Base-by-base conservation (phyloP, 2,329 filamentous ascomycete species). In the Keithomyces neogunnii region DNA sequence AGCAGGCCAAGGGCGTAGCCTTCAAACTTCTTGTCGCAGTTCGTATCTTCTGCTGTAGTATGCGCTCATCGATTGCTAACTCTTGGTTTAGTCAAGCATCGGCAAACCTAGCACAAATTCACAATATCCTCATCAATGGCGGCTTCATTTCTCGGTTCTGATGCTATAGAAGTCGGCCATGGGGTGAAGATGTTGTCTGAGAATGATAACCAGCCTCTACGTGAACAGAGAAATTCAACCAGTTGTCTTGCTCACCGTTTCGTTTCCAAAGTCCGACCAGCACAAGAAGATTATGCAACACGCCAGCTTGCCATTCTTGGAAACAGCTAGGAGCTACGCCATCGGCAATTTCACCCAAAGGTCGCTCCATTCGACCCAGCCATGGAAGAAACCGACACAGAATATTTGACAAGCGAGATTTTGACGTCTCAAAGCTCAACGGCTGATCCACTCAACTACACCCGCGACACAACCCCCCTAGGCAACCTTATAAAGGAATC, bases 201-300 rank as follows among this genome's bases (percentile, higher is more conserved):
- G 45, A 9, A 33, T 47, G 30, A 6, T 47, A 7, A 10, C 2
- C 5, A 47, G 10, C 10, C 33, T 47, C 32, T 19, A 9, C 13
- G 7, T 28, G 5, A 31, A n/a, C 30, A 31, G 33, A 49, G 9
- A 10, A 44, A 49, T 43, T 51, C 58, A 10, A 38, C 54, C 3
- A 39, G 45, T 33, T 51, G 55, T 26, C 48, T 50, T n/a, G 61
- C 57, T 5, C 59, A 63, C 30, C 58, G 51, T 40, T 56, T 52
- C 31, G 50, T 53, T 8, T 57, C 58, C 13, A 66, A 67, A 35
- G 55, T 61, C 32, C 59, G 58, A 3, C 63, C 65, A 11, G 57
- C 57, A 3, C 60, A 57, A 38, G 53, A 57, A 5, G 40, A 56
- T 13, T 45, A 58, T 33, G 49, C 53, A 1, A 47, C 53, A 5